phyloP scores from a whole-genome alignment of 768 basidiomycete genomes.

The Phylloporus scabripes region DNA sequence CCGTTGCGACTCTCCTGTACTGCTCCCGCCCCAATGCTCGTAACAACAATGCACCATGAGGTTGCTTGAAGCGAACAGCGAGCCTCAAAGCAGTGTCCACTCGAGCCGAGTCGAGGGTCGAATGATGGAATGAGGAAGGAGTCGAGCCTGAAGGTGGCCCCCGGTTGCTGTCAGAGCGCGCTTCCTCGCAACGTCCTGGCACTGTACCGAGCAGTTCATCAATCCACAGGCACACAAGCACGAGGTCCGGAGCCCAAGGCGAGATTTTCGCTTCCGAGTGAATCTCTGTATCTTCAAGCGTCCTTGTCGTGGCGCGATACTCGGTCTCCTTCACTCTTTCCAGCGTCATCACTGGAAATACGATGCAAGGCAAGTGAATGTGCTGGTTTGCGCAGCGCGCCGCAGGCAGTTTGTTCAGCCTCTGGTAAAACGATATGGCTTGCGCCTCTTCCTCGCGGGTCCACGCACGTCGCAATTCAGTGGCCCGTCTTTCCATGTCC shows the following conservation, averaged over 20 bases:
- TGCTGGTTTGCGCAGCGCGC: slow-evolving; percentile 5
- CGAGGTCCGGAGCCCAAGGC: background rate
- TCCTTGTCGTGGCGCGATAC: slow-evolving; percentile 5
- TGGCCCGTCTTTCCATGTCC: slow-evolving; percentile 3
- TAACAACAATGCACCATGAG: slow-evolving; percentile 14
- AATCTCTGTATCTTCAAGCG: slow-evolving; percentile 13
- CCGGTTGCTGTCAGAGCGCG: background rate
- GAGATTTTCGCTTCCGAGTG: background rate
- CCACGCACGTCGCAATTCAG: slow-evolving; percentile 1
- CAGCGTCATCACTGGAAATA: slow-evolving; percentile 12
- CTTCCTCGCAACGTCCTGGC: background rate
- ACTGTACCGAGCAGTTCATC: slow-evolving; percentile 4
- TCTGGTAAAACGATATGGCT: slow-evolving; percentile 6
- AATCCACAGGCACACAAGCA: slow-evolving; percentile 20
- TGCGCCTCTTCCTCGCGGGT: background rate
- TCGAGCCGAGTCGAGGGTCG: background rate
- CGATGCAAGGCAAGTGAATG: slow-evolving; percentile 16
- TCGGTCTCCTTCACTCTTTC: background rate
- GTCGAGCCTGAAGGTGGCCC: background rate
- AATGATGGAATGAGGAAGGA: background rate
- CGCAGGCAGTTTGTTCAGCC: background rate
- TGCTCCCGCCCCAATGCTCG: background rate
- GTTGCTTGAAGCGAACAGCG: slow-evolving; percentile 9
- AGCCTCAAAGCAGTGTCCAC: background rate
- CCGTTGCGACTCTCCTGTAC: slow-evolving; percentile 15